Evolutionary conservation across 768 basidiomycete species (phyloP).

Genomic region (Hysterangium stoloniferum): DNA sequence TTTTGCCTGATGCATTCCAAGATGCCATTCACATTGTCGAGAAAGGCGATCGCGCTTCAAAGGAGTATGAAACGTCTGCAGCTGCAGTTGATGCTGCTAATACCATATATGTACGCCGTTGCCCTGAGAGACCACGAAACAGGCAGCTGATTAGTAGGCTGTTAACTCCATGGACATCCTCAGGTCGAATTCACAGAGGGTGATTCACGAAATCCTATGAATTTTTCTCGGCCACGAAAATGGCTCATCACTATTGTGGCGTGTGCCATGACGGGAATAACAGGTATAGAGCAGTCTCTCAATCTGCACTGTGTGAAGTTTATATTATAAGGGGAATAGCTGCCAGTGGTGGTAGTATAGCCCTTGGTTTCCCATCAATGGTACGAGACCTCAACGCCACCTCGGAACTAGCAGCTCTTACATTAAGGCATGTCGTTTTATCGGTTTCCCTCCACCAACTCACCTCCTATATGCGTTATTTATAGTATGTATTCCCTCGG

Average conservation of each 20-base stretch:
- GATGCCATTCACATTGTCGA: too few species aligned
- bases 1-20: too few species aligned
- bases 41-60: too few species aligned
- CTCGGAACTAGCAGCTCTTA: constrained; percentile 18
- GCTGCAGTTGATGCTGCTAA: too few species aligned
- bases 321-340: constrained; percentile 27
- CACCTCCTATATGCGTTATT: constrained; percentile 20
- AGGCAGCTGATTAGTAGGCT: too few species aligned
- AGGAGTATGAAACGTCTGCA: too few species aligned
- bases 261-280: constrained; percentile 39
- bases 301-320: neutral
- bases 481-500: constrained; percentile 49
- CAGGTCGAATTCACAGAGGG: constrained; percentile 35
- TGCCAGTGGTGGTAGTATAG: constrained; percentile 34
- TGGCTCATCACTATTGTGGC: constrained; percentile 40
- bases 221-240: constrained; percentile 32
- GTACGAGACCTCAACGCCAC: constrained; percentile 30
- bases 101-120: too few species aligned
- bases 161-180: too few species aligned
- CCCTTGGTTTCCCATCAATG: constrained; percentile 55
- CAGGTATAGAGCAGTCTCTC: constrained; percentile 34
- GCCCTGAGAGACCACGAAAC: too few species aligned
- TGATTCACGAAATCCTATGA: constrained; percentile 34
- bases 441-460: neutral
- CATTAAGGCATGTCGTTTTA: neutral